These are phyloP conservation scores for Trichosporon ovoides DNA, from an alignment of 1,284 basidiomycete species.

Conservation along the genomic window DNA sequence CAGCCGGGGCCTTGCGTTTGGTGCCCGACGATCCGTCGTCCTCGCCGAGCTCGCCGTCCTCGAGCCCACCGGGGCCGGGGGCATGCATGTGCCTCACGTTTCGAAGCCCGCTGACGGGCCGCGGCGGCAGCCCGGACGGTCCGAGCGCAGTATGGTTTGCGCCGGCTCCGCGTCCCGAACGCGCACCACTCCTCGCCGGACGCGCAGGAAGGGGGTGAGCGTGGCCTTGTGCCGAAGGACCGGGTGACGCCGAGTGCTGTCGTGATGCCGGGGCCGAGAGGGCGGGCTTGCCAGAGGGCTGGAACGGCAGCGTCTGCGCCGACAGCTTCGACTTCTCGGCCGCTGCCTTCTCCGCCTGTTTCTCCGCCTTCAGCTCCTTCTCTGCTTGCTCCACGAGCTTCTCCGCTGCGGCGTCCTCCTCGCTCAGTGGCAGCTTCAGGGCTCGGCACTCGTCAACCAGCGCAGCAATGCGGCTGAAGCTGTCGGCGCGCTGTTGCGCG, in stretches of 20 bases:
- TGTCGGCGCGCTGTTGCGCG: conserved; percentile 29
- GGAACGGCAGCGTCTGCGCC: not conserved
- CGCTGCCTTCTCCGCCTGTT: not conserved
- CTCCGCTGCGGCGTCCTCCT: conserved; percentile 8
- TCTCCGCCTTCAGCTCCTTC: conserved; percentile 15
- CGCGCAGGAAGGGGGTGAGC: not conserved
- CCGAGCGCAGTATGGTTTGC: not conserved
- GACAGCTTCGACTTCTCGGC: not conserved
- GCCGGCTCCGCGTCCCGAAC: not conserved
- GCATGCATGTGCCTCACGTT: not conserved
- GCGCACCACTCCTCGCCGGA: not conserved
- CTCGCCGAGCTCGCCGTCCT: conserved; percentile 1
- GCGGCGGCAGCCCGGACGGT: not conserved
- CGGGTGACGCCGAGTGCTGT: not conserved
- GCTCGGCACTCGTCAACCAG: conserved; percentile 36
- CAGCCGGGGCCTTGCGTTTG: not conserved
- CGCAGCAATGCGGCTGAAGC: conserved; percentile 28
- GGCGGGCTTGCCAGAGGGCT: not conserved
- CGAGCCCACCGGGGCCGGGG: not conserved
- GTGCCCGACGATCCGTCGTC: not conserved
- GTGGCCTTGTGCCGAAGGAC: not conserved
- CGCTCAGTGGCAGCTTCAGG: conserved; percentile 27
- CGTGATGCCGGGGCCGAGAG: conserved; percentile 7
- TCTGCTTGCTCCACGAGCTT: conserved; percentile 27
- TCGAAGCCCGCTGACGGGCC: not conserved